Evolutionary conservation across 2,329 filamentous ascomycete genomes (phyloP).

Genomic region (Lachnellula subtilissima): DNA sequence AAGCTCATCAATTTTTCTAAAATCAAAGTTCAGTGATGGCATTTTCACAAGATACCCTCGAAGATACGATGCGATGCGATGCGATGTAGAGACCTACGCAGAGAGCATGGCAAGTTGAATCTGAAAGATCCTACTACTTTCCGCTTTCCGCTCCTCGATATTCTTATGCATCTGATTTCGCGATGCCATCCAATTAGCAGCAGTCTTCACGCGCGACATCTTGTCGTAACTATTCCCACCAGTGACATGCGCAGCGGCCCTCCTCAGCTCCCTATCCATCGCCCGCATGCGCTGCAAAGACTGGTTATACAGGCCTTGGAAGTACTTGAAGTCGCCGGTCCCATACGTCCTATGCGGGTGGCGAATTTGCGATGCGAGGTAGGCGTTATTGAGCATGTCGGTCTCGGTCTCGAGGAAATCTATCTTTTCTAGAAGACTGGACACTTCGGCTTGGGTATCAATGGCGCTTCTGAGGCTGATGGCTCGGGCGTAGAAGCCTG

Average conservation of each 20-base stretch:
- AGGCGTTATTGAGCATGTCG: conserved; percentile 21
- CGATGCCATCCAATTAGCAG: conserved; percentile 18
- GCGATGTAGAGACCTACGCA: conserved; percentile 19
- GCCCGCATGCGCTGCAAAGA: conserved; percentile 14
- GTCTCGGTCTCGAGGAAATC: conserved; percentile 21
- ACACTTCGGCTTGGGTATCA: conserved; percentile 20
- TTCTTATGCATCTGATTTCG: conserved; percentile 16
- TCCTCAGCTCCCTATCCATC: conserved; percentile 15
- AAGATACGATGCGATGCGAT: background rate
- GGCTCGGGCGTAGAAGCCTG: conserved; percentile 18
- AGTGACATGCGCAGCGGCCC: conserved; percentile 8
- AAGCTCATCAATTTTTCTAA: conserved; percentile 21
- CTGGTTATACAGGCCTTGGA: conserved; percentile 15
- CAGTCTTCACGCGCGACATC: conserved; percentile 18
- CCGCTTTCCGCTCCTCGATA: conserved; percentile 18
- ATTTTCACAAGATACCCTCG: background rate
- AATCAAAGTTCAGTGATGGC: conserved; percentile 1
- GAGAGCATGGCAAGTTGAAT: conserved; percentile 21
- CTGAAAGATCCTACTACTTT: conserved; percentile 20
- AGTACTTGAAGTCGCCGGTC: conserved; percentile 20
- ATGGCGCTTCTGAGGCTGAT: conserved; percentile 18
- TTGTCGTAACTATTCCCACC: conserved; percentile 17
- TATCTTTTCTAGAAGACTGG: conserved; percentile 18
- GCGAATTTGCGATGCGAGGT: conserved; percentile 17
- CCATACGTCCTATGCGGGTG: conserved; percentile 17